phyloP scores from a whole-genome alignment of 2,329 filamentous ascomycete genomes.

The Trichoderma endophyticum region DNA sequence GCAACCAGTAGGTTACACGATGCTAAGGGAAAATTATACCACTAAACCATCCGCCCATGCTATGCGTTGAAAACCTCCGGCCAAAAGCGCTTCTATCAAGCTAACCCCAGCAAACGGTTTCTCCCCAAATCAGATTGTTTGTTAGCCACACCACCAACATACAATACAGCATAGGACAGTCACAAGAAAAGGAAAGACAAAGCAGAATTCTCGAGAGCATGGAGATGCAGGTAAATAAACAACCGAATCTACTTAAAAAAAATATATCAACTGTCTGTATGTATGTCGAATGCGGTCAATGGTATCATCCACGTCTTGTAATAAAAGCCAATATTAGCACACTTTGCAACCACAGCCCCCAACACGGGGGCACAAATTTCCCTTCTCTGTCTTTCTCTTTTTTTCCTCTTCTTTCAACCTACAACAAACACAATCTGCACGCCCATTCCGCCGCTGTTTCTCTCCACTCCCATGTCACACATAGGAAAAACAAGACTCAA shows the following conservation, averaged over 20 bases:
- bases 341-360: conserved; percentile 20
- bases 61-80: neutral
- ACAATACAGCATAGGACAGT: neutral
- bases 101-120: neutral
- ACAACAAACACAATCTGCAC: neutral
- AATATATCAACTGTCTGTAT: conserved; percentile 16
- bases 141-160: neutral
- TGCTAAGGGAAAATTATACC: conserved; percentile 21
- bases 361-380: neutral
- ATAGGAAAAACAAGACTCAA: conserved; percentile 8
- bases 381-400: neutral
- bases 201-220: neutral
- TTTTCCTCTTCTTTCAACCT: neutral
- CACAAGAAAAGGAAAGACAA: neutral
- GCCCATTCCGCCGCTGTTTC: conserved; percentile 7
- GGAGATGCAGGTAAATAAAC: conserved; percentile 13
- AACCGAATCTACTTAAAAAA: conserved; percentile 12
- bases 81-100: neutral
- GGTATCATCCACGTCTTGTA: conserved; percentile 42
- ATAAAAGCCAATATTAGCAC: conserved; percentile 27
- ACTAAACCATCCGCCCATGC: conserved; percentile 19
- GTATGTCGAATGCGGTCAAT: conserved; percentile 36
- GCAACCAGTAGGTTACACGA: neutral
- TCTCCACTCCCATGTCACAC: conserved; percentile 10
- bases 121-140: neutral